Base-by-base conservation (phyloP, 176 grass and related monocot genomes). In the Leersia perrieri region DNA sequence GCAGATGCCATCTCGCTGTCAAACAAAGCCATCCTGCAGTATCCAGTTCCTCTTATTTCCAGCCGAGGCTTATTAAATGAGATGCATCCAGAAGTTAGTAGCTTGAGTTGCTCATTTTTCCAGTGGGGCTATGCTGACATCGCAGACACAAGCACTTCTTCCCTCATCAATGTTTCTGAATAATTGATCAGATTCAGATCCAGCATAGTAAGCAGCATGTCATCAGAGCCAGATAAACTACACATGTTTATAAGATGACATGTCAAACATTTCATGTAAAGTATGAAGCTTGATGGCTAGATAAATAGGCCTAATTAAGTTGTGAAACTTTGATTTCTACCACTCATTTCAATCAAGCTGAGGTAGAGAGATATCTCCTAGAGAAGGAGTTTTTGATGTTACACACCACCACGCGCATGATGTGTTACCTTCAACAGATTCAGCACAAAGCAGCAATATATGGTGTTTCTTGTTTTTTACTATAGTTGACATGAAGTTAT, bases 1-100 rank as follows among this genome's bases (percentile, higher is more conserved):
- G 41, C 73, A 66, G 83, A 32, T 67, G 82, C 33, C 44, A 71
- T 82, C 66, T 89, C 78, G 2, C 73, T 45, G 57, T 77, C 80
- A 45, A 38, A 69, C n/a, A 53, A 86, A 55, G 22, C 60, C 68
- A 60, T 88, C 35, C 49, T 47, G 44, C 62, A 39, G 45, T 58
- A 20, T 34, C 41, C 86, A 85, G 22, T 42, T 70, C 22, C 47
- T 71, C 44, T 72, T 42, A 51, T 65, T 55, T 42, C 40, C 65
- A 29, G 69, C 34, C 20, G 73, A 65, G 45, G 67, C 25, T 82
- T 78, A 44, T 82, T 78, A 44, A 78, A 27, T 74, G 72, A 47
- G 55, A 64, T 68, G 63, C 41, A n/a, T 89, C 76, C 40, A 80
- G 5, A 51, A 34, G 29, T 20, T 39, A 58, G 27, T 33, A 14